Base-by-base conservation (phyloP, 768 basidiomycete species). In the Naganishia antarctica region DNA sequence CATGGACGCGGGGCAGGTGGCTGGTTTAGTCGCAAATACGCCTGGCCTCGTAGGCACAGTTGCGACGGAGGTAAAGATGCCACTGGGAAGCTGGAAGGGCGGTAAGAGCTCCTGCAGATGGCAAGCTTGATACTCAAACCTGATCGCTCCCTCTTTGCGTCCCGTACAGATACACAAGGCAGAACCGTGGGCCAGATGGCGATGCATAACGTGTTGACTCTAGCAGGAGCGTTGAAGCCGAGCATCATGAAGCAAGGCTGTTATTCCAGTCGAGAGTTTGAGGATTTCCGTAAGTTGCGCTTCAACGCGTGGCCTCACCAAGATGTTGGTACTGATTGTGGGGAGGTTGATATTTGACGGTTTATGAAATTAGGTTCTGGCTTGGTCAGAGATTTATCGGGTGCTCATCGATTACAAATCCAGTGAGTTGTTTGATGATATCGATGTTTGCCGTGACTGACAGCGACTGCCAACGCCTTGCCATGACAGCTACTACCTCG, bases 241-340 rank as follows among this genome's bases (percentile, higher is more conserved):
- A 40, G 13, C 3, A 37, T 40, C n/a, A 57, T 57, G 53, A 57
- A 37, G 23, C 53, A 57, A 12, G 53, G 53, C 26, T 15, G 26
- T 21, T 57, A 57, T 37, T 40, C 53, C 15, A 57, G 53, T 40
- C 53, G 26, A 29, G 53, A 57, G 6, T 57, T 57, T 34, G 37
- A 57, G 23, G 34, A 34, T 25, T 57, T 57, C 23, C 34, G 53
- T 57, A 40, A 40, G 53, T 25, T 15, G 21, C 40, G 1, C 11
- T 32, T 34, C 31, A 44, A 11, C n/a, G n/a, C n/a, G n/a, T n/a
- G n/a, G n/a, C n/a, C n/a, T n/a, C n/a, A n/a, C n/a, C n/a, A n/a
- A n/a, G n/a, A n/a, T n/a, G n/a, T 4, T 18, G 5, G 21, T 7
- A 7, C 50, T 29, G 25, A 18, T 16, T 16, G 37, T 16, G 7